Evolutionary conservation across 345 rosid genomes (phyloP).

Genomic region (Isatis tinctoria): DNA sequence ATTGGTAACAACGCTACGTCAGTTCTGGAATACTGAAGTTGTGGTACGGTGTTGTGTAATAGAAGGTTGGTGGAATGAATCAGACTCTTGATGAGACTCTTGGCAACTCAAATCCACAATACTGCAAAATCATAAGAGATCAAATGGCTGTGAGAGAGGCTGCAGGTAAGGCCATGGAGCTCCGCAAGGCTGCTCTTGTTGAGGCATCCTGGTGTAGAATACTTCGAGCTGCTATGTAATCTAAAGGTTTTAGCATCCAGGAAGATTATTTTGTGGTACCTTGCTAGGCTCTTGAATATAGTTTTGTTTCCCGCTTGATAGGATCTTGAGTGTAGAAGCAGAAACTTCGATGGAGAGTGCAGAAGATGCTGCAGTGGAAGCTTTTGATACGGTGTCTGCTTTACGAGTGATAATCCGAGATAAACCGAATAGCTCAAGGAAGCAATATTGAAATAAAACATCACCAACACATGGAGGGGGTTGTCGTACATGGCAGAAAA

Average conservation of each 20-base stretch:
- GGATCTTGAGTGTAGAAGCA: constrained; percentile 78
- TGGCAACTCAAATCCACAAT: constrained; percentile 85
- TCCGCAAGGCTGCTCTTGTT: constrained; percentile 83
- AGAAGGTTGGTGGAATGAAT: constrained; percentile 91
- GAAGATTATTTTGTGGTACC: not conserved
- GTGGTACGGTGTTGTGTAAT: constrained; percentile 25
- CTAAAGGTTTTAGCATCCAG: not conserved
- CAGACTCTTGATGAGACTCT: constrained; percentile 89
- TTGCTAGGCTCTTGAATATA: not conserved
- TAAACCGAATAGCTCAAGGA: constrained; percentile 59
- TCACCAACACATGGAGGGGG: constrained; percentile 44
- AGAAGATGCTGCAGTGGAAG: constrained; percentile 74
- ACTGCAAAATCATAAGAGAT: constrained; percentile 78
- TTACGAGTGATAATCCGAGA: constrained; percentile 86
- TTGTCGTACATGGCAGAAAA: too few relatives aligned
- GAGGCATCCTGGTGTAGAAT: constrained; percentile 96
- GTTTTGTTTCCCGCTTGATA: constrained; percentile 13
- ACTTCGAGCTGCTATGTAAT: constrained; percentile 83
- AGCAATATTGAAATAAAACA: constrained; percentile 47
- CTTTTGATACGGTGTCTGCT: constrained; percentile 81
- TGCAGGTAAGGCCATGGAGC: constrained; percentile 79
- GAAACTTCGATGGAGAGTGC: constrained; percentile 53
- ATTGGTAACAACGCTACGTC: not conserved
- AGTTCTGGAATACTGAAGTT: not conserved
- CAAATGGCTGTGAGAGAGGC: constrained; percentile 93